Evolutionary conservation across 768 basidiomycete genomes (phyloP).

Genomic region (Trametes cingulata): DNA sequence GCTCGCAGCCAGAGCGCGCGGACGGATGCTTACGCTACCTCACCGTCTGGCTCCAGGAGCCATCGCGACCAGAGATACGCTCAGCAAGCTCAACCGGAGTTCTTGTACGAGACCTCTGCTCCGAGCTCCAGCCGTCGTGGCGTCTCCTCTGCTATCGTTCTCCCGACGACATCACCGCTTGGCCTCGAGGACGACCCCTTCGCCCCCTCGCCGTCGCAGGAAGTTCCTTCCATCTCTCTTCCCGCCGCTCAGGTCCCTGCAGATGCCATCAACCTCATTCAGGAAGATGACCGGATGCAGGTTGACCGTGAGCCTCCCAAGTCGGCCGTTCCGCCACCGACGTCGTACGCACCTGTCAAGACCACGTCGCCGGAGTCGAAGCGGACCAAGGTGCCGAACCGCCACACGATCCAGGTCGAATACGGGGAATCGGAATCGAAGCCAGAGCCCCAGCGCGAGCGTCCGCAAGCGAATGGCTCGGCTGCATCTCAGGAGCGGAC

Average conservation of each 20-base stretch:
- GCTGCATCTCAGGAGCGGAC: slow-evolving; percentile 9
- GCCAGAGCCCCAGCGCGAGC: slow-evolving; percentile 17
- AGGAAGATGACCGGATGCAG: slow-evolving; percentile 16
- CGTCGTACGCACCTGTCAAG: slow-evolving; percentile 33
- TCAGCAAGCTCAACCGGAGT: slow-evolving; percentile 56
- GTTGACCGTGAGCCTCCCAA: slow-evolving; percentile 13
- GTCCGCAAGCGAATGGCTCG: slow-evolving; percentile 10
- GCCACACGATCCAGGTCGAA: slow-evolving; percentile 97
- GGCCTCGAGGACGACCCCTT: slow-evolving; percentile 73
- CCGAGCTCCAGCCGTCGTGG: slow-evolving; percentile 45
- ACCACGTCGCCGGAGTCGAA: slow-evolving; percentile 45
- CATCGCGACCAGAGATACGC: slow-evolving; percentile 47
- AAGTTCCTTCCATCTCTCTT: slow-evolving; percentile 26
- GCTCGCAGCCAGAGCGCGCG: slow-evolving; percentile 57
- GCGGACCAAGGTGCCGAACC: slow-evolving; percentile 57
- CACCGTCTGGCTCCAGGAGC: slow-evolving; percentile 36
- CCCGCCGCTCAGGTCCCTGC: not conserved
- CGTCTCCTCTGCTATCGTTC: slow-evolving; percentile 45
- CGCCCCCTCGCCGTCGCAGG: slow-evolving; percentile 44
- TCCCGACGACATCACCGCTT: slow-evolving; percentile 42
- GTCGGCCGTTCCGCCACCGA: slow-evolving; percentile 11
- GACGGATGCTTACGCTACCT: slow-evolving; percentile 43
- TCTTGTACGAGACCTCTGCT: slow-evolving; percentile 72
- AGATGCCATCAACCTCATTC: slow-evolving; percentile 1
- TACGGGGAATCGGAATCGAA: slow-evolving; percentile 66